Base-by-base conservation (phyloP, 805 yeast genomes). In the Danielia reshetovae region DNA sequence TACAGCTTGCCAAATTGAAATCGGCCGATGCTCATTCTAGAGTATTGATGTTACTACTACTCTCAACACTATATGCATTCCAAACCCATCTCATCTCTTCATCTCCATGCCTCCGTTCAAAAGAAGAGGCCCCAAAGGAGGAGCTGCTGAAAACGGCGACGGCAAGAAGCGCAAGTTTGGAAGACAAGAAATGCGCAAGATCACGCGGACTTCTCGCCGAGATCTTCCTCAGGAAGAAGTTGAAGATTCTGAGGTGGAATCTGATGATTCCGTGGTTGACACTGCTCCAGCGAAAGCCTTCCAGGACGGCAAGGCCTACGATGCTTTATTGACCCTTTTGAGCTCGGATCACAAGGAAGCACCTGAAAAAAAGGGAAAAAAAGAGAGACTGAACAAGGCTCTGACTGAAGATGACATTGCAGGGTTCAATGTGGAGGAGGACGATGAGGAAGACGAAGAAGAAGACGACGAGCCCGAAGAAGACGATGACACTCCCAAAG, bases 301-400 rank as follows among this genome's bases (percentile, higher is more conserved):
- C 23, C 40, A 36, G 18, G 46, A 44, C 21, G 68, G 71, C 3
- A 64, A 67, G 48, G 84, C 83, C 0, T 83, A 84, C 55, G 71
- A 74, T 45, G 89, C 90, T 1, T 60, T 84, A 31, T 54, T 84
- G 50, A 76, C 85, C 1, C 65, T 84, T 31, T 64, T 83, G 40
- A 70, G 65, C 27, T 57, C 74, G 7, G 79, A 74, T 33, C 72
- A 69, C 42, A 53, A 58, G 14, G 52, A 35, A n/a, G 38, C 43
- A 19, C 43, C 40, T 31, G 30, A 9, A 32, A 36, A 39, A 16
- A 34, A 36, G 24, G 45, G 24, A 15, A 32, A 30, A 18, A 36
- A 18, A 13, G 35, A 39, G 32, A 38, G 23, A 34, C 30, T 22
- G 48, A 38, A 15, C 43, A 36, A 7, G n/a, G 22, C 22, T 7